A percentile compares a stretch with the other conserved stretches of the same genome.
phyloP scores from a whole-genome alignment of 2,329 filamentous ascomycete genomes.

The Diaporthe citriasiana region DNA sequence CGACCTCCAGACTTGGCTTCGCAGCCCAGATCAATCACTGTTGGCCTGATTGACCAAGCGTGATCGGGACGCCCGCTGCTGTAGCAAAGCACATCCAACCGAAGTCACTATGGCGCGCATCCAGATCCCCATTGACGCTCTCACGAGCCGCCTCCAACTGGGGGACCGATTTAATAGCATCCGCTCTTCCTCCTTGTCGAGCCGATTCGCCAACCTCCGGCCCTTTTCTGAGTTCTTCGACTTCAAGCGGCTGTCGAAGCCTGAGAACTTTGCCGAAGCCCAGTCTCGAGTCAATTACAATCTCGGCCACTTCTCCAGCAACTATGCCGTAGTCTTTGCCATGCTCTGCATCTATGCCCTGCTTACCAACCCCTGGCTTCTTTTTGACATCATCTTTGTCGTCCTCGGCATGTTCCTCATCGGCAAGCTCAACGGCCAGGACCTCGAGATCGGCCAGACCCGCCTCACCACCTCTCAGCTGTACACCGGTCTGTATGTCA shows the following conservation, averaged over 20 bases:
- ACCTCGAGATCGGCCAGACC: slow-evolving; percentile 87
- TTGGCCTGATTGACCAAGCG: not conserved
- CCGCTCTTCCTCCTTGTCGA: slow-evolving; percentile 81
- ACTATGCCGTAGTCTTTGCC: slow-evolving; percentile 93
- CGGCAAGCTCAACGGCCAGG: slow-evolving; percentile 87
- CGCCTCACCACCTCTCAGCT: slow-evolving; percentile 92
- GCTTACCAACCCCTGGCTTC: slow-evolving; percentile 85
- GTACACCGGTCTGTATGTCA: slow-evolving; percentile 87
- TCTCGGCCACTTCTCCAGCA: slow-evolving; percentile 96
- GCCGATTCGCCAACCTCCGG: slow-evolving; percentile 91
- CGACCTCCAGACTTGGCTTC: not conserved
- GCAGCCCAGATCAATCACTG: not conserved
- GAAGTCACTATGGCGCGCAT: slow-evolving; percentile 79
- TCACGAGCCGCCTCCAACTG: slow-evolving; percentile 92
- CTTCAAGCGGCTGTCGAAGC: slow-evolving; percentile 95
- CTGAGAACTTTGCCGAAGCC: slow-evolving; percentile 88
- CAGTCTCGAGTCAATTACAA: slow-evolving; percentile 98
- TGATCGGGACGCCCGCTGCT: not conserved
- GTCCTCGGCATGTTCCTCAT: slow-evolving; percentile 91
- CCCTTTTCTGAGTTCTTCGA: slow-evolving; percentile 96
- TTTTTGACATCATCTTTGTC: slow-evolving; percentile 94
- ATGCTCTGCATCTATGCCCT: slow-evolving; percentile 98
- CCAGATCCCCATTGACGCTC: slow-evolving; percentile 90
- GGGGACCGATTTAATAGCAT: slow-evolving; percentile 87
- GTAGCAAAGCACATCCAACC: not conserved